Conservation (phyloP, 768 basidiomycete genomes). For the Jaapia argillacea region DNA sequence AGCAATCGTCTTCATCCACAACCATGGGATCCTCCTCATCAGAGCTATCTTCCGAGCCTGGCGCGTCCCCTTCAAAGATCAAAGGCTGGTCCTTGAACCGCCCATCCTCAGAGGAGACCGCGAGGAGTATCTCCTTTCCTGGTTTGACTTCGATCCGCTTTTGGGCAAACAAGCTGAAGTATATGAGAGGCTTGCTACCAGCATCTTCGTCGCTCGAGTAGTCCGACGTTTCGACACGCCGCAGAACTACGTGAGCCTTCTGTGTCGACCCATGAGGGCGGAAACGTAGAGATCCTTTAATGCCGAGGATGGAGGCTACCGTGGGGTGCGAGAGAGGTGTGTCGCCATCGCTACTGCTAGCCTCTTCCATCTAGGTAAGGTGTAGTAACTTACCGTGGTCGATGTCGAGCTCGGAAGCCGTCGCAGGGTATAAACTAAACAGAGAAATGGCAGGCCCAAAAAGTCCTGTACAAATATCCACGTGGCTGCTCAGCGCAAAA, state of each 20-base stretch:
- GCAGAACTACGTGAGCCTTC: constrained; percentile 59
- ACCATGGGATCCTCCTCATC: constrained; percentile 28
- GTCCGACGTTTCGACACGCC: constrained; percentile 44
- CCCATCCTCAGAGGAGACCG: constrained; percentile 44
- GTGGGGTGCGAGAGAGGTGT: neutral
- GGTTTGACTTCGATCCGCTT: constrained; percentile 64
- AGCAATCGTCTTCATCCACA: constrained; percentile 29
- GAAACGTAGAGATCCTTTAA: constrained; percentile 54
- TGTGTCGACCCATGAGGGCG: constrained; percentile 55
- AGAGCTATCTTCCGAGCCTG: constrained; percentile 22
- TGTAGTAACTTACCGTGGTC: neutral
- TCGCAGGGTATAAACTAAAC: no score
- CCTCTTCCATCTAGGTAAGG: neutral
- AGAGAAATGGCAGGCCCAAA: no score
- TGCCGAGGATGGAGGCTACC: constrained; percentile 47
- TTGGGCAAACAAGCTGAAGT: constrained; percentile 56
- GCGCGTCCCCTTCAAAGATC: constrained; percentile 45
- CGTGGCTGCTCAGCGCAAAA: no score
- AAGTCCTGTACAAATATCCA: no score
- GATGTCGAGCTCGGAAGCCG: no score
- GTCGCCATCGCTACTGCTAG: neutral
- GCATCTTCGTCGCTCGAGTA: constrained; percentile 32
- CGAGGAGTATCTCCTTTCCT: constrained; percentile 60
- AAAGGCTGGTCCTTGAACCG: constrained; percentile 46
- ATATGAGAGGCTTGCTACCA: constrained; percentile 27